phyloP scores from a whole-genome alignment of 495 filamentous ascomycete species.

The Glonium stellatum region DNA sequence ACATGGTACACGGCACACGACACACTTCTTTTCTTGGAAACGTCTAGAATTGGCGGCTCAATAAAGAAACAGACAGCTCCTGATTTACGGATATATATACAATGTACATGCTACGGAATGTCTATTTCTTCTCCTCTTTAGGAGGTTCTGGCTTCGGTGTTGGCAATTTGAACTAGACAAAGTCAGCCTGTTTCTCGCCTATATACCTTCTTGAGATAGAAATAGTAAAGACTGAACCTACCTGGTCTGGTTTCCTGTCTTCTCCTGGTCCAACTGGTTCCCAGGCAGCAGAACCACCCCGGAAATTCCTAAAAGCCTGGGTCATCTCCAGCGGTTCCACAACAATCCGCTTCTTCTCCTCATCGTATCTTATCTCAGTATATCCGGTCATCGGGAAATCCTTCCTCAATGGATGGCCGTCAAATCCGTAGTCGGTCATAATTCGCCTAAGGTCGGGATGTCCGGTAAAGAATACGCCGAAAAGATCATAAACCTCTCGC shows the following conservation, averaged over 20 bases:
- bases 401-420: conserved; percentile 94
- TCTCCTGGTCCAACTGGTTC: conserved; percentile 83
- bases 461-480: conserved; percentile 90
- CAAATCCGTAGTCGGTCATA: conserved; percentile 99
- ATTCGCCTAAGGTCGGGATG: conserved; percentile 96
- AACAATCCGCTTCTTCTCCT: conserved; percentile 99
- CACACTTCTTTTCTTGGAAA: neutral
- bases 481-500: conserved; percentile 94
- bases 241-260: conserved; percentile 72
- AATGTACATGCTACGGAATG: conserved; percentile 17
- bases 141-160: conserved; percentile 90
- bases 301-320: conserved; percentile 98
- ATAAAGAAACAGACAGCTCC: conserved; percentile 6
- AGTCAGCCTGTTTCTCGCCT: conserved; percentile 1
- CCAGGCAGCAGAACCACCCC: conserved; percentile 57
- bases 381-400: conserved; percentile 98
- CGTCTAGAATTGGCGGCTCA: neutral
- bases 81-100: conserved; percentile 28
- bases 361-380: conserved; percentile 95
- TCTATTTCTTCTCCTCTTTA: conserved; percentile 90
- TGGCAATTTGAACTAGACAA: conserved; percentile 73
- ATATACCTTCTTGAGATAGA: neutral
- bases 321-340: conserved; percentile 95
- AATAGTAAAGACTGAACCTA: conserved; percentile 33
- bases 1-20: too few species aligned